Evolutionary conservation across 2,329 filamentous ascomycete species (phyloP), one percentile per base, ranked within the genome.

Genomic region (Colletotrichum aenigma): DNA sequence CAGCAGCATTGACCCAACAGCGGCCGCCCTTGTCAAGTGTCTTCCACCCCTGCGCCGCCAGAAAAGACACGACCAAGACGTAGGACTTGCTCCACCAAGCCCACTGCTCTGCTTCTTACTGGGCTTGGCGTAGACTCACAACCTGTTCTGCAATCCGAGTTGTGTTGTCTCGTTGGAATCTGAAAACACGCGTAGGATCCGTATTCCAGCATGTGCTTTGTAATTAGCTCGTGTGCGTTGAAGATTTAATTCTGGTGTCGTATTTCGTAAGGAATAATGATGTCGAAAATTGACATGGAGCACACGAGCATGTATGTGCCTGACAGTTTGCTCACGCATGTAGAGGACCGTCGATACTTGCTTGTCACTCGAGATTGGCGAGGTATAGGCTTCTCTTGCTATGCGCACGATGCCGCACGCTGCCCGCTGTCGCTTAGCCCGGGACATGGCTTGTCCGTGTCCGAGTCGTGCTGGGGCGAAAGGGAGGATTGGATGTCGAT

Each of bases 81-180:
- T 43, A 38, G 34, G 16, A 71, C 13, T 34, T 16, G 21, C 58
- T 65, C 66, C 71, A 74, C 66, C 66, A 68, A 67, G 66, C 55
- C 64, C 56, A 73, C 64, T 64, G 34, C 36, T 71, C 61, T 69
- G 72, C 56, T 58, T 32, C 65, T 56, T 36, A 15, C 32, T 16
- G 38, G 70, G 55, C 70, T 68, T 73, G 73, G 73, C 64, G 28
- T n/a, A 38, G 69, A 68, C 62, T 43, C 64, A 58, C 56, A 73
- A 66, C 73, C 43, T 72, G 70, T 66, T 74, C 60, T 62, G 64
- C 32, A 34, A 9, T 26, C 36, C 61, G 18, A 34, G 24, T n/a
- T 28, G 43, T 64, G 64, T 73, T 73, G 73, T 73, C 58, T 75
- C 73, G 30, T 61, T 75, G 67, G 56, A 70, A 62, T 52, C 38